phyloP scores from a whole-genome alignment of 148 eudicot species.

The Beta vulgaris region DNA sequence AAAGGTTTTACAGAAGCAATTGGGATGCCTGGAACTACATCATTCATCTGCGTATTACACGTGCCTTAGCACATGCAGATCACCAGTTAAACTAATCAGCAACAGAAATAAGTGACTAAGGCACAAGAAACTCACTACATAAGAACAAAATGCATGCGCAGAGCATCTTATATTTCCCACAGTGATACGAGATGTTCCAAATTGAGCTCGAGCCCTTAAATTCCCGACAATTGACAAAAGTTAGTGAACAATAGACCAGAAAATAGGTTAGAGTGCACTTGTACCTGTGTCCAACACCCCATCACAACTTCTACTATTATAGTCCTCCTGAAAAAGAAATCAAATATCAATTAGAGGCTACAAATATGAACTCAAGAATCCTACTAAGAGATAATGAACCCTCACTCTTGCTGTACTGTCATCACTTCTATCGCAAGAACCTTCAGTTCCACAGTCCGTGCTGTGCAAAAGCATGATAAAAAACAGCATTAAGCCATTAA shows the following conservation, averaged over 20 bases:
- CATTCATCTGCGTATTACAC: constrained; percentile 24
- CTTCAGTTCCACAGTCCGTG: constrained; percentile 48
- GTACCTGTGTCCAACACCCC: constrained; percentile 40
- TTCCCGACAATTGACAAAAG: too few species aligned
- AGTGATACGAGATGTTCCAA: not conserved
- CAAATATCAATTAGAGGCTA: constrained; percentile 2
- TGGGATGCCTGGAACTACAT: constrained; percentile 35
- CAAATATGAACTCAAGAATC: not conserved
- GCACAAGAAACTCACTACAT: not conserved
- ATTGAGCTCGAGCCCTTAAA: too few species aligned
- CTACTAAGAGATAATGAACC: not conserved
- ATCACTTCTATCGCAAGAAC: constrained; percentile 45
- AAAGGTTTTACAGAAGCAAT: constrained; percentile 22
- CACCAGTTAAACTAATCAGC: constrained; percentile 18
- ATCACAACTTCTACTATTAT: constrained; percentile 32
- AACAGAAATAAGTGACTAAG: not conserved
- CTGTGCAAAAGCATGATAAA: constrained; percentile 26
- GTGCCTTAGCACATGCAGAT: constrained; percentile 29
- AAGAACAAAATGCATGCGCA: not conserved
- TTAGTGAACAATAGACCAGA: not conserved
- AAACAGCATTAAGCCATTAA: not conserved
- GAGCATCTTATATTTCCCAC: too few species aligned
- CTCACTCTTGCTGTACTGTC: constrained; percentile 48
- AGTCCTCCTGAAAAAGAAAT: constrained; percentile 35
- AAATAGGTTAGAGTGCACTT: not conserved